Evolutionary conservation across 2,329 filamentous ascomycete genomes (phyloP), one percentile per base, ranked within the genome.

Genomic region (Penicillium occitanis): DNA sequence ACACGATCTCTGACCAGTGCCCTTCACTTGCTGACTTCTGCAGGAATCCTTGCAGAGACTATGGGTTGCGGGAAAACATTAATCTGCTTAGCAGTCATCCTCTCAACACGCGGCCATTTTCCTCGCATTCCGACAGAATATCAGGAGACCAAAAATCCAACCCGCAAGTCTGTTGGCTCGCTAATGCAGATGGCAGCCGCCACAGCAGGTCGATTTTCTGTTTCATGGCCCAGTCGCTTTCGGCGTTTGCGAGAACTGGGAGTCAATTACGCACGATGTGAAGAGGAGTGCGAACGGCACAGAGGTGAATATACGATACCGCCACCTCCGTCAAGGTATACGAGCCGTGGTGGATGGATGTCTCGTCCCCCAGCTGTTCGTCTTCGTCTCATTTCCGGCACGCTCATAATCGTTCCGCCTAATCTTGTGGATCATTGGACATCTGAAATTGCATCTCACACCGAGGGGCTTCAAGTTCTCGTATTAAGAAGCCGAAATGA

Each of bases 391-490:
- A 91, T 88, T 67, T 83, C 86, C 33, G 86, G 86, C 0, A 96
- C 90, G 0, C 80, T 98, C 3, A 82, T 97, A 19, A 86, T 97
- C 35, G 92, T 93, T 0, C 94, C 94, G 0, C 84, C 88, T 14
- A 97, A 97, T 73, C 82, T 97, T 28, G 81, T 96, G 2, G 85
- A 89, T 63, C 94, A 98, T 75, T 97, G 94, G 94, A 81, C 86
- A 63, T 84, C 87, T 11, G 92, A 97, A 73, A 92, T 97, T 11
- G 75, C 81, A 2, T 93, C 92, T 72, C 94, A 97, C 73, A 90
- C 92, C 0, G 76, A 83, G 40, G 85, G 85, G 0, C 79, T 97
- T 0, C 85, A 84, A 10, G 83, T 92, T 0, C 79, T 95, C 0
- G 79, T 89, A 0, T 77, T 96, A 40, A 83, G 87, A 25, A 81